Evolutionary conservation across 1,284 basidiomycete genomes (phyloP), one percentile per base, ranked within the genome.

Genomic region (Coniferiporia sulphurascens): DNA sequence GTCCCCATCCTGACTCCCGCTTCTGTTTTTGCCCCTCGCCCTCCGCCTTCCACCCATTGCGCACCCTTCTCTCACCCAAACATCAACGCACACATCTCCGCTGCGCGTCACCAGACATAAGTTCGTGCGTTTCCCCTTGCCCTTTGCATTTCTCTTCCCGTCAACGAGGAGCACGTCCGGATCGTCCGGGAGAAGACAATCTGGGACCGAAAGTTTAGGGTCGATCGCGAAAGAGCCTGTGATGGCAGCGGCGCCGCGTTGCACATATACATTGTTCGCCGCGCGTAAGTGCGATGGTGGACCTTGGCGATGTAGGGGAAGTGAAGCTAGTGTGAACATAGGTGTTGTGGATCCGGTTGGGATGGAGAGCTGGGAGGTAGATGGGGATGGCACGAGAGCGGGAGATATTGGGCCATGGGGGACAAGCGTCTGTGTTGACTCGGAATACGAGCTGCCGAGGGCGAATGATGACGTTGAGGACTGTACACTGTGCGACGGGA

Each of bases 181-280:
- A 17, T 52, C 59, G 21, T 62, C 60, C 1, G 60, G 60, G 34
- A 62, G 60, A 22, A 62, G 56, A 51, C 56, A 62, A 15, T 58
- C 56, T 6, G 60, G 60, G n/a, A 62, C 56, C 27, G 41, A 17
- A 27, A 62, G 27, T 7, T 36, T 27, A 1, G 60, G 60, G 48
- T 62, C 60, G 44, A 62, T 62, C 12, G 58, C 44, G 41, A 58
- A 62, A 7, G 56, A n/a, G 10, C 53, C 56, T 9, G 52, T 55
- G 38, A 62, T 58, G 2, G 44, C 43, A 17, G 60, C 60, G 22
- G 38, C 27, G 9, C 55, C 53, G 27, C 60, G 56, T 27, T 54
- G 34, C n/a, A 62, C 48, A 22, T 58, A 55, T 1, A 62, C 60
- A 38, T 58, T 55, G 48, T 62, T 62, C 7, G 60, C 38, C 4